Conservation (phyloP, 164 flowering plant species). For the Liriodendron chinense region DNA sequence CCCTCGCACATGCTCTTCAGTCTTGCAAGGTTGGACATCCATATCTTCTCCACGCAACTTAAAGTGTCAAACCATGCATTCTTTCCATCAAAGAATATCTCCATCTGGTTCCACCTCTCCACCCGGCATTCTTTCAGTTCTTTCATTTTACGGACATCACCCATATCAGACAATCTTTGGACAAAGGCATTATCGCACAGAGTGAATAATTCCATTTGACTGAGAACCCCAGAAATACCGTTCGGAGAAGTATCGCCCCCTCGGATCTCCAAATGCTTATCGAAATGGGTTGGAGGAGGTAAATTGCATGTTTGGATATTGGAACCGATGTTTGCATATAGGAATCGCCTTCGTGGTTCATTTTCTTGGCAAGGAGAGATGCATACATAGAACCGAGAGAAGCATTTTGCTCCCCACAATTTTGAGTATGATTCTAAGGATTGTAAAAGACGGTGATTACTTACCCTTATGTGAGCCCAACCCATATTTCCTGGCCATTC, state of each 20-base stretch:
- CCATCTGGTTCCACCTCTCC: background rate
- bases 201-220: background rate
- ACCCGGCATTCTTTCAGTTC: constrained; percentile 1
- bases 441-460: background rate
- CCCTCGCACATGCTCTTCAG: background rate
- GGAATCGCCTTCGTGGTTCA: background rate
- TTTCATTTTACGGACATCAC: background rate
- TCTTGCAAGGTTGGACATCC: background rate
- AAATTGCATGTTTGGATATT: background rate
- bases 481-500: too few species aligned
- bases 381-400: background rate
- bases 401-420: background rate
- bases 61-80: background rate
- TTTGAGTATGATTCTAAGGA: background rate
- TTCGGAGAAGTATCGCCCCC: background rate
- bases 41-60: background rate
- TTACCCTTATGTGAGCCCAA: background rate
- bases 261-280: background rate
- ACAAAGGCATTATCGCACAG: background rate
- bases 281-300: too few species aligned
- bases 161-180: background rate
- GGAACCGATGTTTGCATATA: background rate
- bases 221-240: background rate
- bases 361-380: background rate
- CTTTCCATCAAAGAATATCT: background rate